These are phyloP conservation scores for Candida vaughaniae DNA, from an alignment of 805 yeast species.

Conservation along the genomic window DNA sequence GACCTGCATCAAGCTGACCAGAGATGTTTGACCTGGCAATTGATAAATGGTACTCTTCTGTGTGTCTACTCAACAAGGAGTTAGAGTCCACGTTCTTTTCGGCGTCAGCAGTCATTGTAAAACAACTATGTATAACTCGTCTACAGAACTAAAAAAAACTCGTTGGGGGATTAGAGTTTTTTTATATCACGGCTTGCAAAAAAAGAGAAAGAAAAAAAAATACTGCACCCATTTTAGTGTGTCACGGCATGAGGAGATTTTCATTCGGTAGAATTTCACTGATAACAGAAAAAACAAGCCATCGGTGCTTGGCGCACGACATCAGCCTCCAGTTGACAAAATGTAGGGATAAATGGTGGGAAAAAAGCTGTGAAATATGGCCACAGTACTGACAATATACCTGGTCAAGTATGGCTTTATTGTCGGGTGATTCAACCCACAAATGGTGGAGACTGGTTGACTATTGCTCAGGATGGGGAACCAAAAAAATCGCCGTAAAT, in stretches of 20 bases:
- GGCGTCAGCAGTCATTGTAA: constrained; percentile 4
- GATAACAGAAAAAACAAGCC: constrained; percentile 5
- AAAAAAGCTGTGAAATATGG: no score
- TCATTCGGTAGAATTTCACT: constrained; percentile 3
- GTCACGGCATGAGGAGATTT: constrained; percentile 5
- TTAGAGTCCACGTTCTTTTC: constrained; percentile 18
- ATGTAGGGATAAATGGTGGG: no score
- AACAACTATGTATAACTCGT: no score
- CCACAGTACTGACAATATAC: no score
- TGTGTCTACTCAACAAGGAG: constrained; percentile 39
- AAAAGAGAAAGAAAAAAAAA: constrained; percentile 1
- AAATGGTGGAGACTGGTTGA: no score
- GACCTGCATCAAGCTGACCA: constrained; percentile 38
- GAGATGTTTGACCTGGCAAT: constrained; percentile 46
- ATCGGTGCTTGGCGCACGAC: no score
- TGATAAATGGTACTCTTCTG: constrained; percentile 48
- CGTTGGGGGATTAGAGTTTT: background rate
- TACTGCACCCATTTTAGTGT: background rate
- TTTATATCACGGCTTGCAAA: background rate
- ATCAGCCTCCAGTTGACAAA: no score
- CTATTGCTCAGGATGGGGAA: no score
- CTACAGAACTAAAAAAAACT: no score
- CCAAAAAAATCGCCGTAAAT: background rate
- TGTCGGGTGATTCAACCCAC: no score
- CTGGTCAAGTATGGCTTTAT: no score